A percentile compares a stretch with the other conserved stretches of the same genome.
Conservation (phyloP, 331 rosid species). For the Acacia pycnantha region DNA sequence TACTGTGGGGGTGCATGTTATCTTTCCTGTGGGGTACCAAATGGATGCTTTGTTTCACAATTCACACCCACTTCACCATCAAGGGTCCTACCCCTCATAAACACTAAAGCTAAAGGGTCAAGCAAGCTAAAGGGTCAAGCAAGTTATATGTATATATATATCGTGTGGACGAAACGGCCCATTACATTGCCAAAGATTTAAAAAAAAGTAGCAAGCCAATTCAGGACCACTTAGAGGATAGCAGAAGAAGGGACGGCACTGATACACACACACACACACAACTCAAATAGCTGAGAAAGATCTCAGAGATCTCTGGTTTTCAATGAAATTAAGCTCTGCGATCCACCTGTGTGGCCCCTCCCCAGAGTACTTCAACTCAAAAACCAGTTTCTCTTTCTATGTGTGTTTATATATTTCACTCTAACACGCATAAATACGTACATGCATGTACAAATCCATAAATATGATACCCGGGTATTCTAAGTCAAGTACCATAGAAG, state of each 20-base stretch:
- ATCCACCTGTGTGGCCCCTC: not conserved
- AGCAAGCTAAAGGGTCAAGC: no score
- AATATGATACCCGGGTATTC: not conserved
- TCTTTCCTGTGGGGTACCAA: conserved; percentile 15
- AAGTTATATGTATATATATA: not conserved
- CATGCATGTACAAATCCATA: not conserved
- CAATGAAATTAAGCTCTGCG: not conserved
- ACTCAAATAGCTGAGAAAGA: conserved; percentile 15
- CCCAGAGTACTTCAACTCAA: not conserved
- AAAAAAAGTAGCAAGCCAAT: not conserved
- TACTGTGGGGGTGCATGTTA: conserved; percentile 34
- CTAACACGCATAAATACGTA: not conserved
- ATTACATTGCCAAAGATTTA: not conserved
- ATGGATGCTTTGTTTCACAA: conserved; percentile 33
- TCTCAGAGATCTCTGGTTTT: conserved; percentile 6
- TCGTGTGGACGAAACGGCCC: conserved; percentile 45
- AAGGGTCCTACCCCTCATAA: conserved; percentile 38
- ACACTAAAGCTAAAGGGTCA: conserved; percentile 37
- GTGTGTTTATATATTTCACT: not conserved
- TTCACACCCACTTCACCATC: conserved; percentile 38
- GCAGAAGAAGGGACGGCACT: conserved; percentile 6
- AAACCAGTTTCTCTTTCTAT: not conserved
- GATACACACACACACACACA: not conserved
- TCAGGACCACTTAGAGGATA: conserved; percentile 55
- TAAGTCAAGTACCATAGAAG: conserved; percentile 14